Evolutionary conservation across 2,329 filamentous ascomycete species (phyloP), one percentile per base, ranked within the genome.

Genomic region (Phoma sp.): DNA sequence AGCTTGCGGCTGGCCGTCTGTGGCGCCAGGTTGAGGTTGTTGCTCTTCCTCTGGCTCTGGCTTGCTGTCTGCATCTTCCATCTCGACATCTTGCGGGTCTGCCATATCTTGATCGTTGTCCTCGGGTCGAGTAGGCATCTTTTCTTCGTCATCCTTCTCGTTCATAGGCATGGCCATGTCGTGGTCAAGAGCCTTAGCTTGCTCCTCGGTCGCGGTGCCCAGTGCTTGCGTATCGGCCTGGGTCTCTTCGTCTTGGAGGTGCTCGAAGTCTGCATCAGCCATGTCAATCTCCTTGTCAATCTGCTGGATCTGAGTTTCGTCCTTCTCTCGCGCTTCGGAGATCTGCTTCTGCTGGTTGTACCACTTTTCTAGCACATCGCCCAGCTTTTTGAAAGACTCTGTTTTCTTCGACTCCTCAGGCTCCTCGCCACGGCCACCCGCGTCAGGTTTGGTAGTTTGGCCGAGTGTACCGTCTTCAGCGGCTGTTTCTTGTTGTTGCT

Each of bases 301-400:
- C 39, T 76, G 72, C 55, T 77, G 70, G 46, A 81, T 78, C 62
- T 85, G 76, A 29, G 84, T 80, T 19, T 82, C 76, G 12, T 82
- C 78, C 41, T 85, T 82, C 43, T 76, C 64, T 2, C 55, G 67
- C 3, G 76, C 67, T 29, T 78, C 74, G 12, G 73, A 75, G 65
- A 99, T 98, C 58, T 96, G 89, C 41, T 85, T 86, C 68, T 96
- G 91, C 69, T 92, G 91, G 55, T 91, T 86, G 74, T 98, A 93
- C 91, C 93, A 99, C 65, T 89, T 86, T 74, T 98, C 93, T 29
- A 99, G 82, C 6, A 92, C 89, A 77, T 99, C 92, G 21, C 95
- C 95, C 27, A 99, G 85, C 70, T 96, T 96, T 78, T 95, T 95
- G 82, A 97, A 96, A 1, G 92, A 90, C 63, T 95, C 86, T 40